Evolutionary conservation across 1,139 yeast species (phyloP).

Genomic region (Neolecta irregularis): DNA sequence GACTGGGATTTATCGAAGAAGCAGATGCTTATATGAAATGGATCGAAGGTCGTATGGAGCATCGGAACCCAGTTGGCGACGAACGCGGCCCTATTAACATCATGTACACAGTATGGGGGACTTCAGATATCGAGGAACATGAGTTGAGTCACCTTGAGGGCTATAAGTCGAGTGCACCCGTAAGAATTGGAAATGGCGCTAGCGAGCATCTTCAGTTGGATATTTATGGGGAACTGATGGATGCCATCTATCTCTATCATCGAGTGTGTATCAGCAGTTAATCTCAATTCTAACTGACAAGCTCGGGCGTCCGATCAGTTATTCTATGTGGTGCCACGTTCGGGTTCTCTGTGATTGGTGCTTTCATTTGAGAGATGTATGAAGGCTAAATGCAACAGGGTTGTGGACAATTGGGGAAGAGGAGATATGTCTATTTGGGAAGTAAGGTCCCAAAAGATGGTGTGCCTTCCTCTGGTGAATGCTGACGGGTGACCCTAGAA

Average conservation of each 20-base stretch:
- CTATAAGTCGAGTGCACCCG: constrained; percentile 3
- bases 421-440: constrained; percentile 5
- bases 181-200: constrained; percentile 6
- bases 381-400: not conserved
- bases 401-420: constrained; percentile 5
- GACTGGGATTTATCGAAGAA: constrained; percentile 3
- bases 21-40: constrained; percentile 5
- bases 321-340: constrained; percentile 5
- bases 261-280: too few relatives aligned
- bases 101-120: constrained; percentile 5
- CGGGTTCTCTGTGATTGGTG: constrained; percentile 3
- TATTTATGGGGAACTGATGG: constrained; percentile 8
- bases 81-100: constrained; percentile 6
- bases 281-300: too few relatives aligned
- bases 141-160: constrained; percentile 5
- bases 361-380: not conserved
- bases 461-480: too few relatives aligned
- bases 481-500: too few relatives aligned
- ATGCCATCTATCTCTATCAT: constrained; percentile 4
- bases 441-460: constrained; percentile 3
- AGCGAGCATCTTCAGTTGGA: constrained; percentile 4
- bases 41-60: constrained; percentile 2
- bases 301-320: constrained; percentile 4
- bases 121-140: constrained; percentile 1
- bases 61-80: constrained; percentile 3